phyloP scores from a whole-genome alignment of 2,329 filamentous ascomycete species.

The Neonectria ditissima region DNA sequence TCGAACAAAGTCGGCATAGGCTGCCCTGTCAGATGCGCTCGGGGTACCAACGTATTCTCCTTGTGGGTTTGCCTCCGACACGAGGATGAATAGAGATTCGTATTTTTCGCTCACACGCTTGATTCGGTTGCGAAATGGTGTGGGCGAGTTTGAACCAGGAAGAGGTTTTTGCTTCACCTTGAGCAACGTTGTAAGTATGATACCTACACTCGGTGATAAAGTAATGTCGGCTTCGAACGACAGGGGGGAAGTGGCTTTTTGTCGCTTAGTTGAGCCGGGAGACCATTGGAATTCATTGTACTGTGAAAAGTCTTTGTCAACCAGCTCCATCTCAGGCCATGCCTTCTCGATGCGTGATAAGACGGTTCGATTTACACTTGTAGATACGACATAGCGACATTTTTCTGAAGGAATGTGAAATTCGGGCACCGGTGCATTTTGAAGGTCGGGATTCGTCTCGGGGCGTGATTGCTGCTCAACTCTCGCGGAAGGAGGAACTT shows the following conservation, averaged over 20 bases:
- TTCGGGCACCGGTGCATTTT: conserved; percentile 31
- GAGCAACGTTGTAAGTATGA: conserved; percentile 78
- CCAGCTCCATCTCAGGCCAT: conserved; percentile 62
- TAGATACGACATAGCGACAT: conserved; percentile 63
- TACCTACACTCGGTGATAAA: conserved; percentile 74
- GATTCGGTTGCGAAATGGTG: conserved; percentile 68
- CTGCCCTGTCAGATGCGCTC: conserved; percentile 55
- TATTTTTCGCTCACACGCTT: conserved; percentile 68
- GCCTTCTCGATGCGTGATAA: conserved; percentile 62
- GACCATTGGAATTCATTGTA: conserved; percentile 52
- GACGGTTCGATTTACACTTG: conserved; percentile 59
- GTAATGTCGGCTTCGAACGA: conserved; percentile 77
- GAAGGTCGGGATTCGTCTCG: neutral
- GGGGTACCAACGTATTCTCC: conserved; percentile 57
- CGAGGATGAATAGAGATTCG: conserved; percentile 74
- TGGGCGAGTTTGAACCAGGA: conserved; percentile 59
- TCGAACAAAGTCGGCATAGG: conserved; percentile 62
- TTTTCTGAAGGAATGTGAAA: conserved; percentile 28
- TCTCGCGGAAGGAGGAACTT: neutral
- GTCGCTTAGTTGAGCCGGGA: conserved; percentile 41
- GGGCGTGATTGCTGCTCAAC: neutral
- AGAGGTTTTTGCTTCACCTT: conserved; percentile 78
- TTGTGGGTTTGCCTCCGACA: conserved; percentile 65
- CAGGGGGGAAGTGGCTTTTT: conserved; percentile 51
- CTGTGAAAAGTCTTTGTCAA: conserved; percentile 70